These are phyloP conservation scores for Saccharomycopsis phalli DNA, from an alignment of 1,139 yeast genomes.

Conservation along the genomic window DNA sequence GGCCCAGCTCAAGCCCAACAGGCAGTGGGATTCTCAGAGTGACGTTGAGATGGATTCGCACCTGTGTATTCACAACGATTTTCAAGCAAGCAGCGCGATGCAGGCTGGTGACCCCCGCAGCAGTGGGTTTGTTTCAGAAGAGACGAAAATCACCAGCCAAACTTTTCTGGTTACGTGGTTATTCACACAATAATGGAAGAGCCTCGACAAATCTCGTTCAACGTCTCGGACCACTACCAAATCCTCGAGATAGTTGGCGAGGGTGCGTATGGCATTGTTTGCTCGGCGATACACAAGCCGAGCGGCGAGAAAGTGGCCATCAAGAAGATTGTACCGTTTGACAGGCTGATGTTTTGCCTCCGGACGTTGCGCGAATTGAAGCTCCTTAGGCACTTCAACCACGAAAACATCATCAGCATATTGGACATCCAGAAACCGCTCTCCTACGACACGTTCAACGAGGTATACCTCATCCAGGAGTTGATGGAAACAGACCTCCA, in stretches of 20 bases:
- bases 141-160: too few relatives aligned
- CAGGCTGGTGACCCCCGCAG: too few relatives aligned
- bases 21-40: too few relatives aligned
- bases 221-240: constrained; percentile 76
- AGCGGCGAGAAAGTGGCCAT: constrained; percentile 88
- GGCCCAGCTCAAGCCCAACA: too few relatives aligned
- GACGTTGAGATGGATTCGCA: too few relatives aligned
- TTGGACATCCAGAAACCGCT: constrained; percentile 87
- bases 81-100: too few relatives aligned
- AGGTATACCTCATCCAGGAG: constrained; percentile 89
- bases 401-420: constrained; percentile 86
- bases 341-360: constrained; percentile 82
- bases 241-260: constrained; percentile 83
- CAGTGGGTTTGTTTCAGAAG: too few relatives aligned
- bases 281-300: constrained; percentile 86
- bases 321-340: constrained; percentile 91
- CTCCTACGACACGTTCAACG: constrained; percentile 65
- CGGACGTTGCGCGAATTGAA: constrained; percentile 87
- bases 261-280: constrained; percentile 97
- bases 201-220: constrained; percentile 54
- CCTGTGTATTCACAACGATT: too few relatives aligned
- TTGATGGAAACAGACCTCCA: constrained; percentile 95
- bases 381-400: constrained; percentile 75
- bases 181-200: constrained; percentile 20
- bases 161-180: too few relatives aligned